Conservation (phyloP, 2,329 filamentous ascomycete species). For the Xenoacremonium recifei region DNA sequence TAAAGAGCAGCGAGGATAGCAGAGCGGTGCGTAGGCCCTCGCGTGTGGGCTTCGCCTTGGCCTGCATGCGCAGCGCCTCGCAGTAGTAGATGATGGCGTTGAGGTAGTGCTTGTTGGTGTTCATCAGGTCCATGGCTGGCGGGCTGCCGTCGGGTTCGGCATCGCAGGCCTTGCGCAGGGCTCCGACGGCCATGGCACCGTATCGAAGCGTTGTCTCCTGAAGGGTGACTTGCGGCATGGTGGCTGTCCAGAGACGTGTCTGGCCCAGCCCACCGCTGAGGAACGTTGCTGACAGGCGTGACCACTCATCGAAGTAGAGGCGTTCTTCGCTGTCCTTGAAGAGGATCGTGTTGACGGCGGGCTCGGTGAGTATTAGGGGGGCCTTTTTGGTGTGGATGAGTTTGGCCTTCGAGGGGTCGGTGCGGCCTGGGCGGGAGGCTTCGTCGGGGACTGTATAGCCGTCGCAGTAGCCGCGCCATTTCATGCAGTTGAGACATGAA, state of each 20-base stretch:
- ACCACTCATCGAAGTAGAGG: conserved; percentile 39
- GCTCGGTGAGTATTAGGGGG: conserved; percentile 30
- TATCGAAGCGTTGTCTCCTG: conserved; percentile 37
- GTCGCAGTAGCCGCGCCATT: conserved; percentile 40
- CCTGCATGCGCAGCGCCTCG: conserved; percentile 39
- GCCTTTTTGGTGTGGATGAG: conserved; percentile 31
- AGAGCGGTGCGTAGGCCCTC: conserved; percentile 38
- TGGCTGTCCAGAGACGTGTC: conserved; percentile 37
- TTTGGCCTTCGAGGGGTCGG: conserved; percentile 15
- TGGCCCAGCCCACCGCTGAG: conserved; percentile 34
- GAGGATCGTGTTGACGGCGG: conserved; percentile 31
- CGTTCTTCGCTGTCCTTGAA: conserved; percentile 34
- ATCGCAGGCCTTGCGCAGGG: conserved; percentile 34
- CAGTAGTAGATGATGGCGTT: conserved; percentile 41
- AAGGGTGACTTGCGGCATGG: conserved; percentile 39
- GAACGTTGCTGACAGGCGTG: conserved; percentile 32
- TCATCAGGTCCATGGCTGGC: conserved; percentile 15
- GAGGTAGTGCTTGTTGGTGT: conserved; percentile 36
- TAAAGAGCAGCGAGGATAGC: conserved; percentile 38
- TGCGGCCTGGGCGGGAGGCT: conserved; percentile 7
- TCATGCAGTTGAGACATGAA: conserved; percentile 40
- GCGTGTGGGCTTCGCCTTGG: conserved; percentile 33
- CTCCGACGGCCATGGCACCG: conserved; percentile 41
- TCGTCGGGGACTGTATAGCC: conserved; percentile 26
- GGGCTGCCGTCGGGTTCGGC: conserved; percentile 18